These are phyloP conservation scores for Epichloe uncinata DNA, from an alignment of 2,329 filamentous ascomycete genomes.

Conservation along the genomic window DNA sequence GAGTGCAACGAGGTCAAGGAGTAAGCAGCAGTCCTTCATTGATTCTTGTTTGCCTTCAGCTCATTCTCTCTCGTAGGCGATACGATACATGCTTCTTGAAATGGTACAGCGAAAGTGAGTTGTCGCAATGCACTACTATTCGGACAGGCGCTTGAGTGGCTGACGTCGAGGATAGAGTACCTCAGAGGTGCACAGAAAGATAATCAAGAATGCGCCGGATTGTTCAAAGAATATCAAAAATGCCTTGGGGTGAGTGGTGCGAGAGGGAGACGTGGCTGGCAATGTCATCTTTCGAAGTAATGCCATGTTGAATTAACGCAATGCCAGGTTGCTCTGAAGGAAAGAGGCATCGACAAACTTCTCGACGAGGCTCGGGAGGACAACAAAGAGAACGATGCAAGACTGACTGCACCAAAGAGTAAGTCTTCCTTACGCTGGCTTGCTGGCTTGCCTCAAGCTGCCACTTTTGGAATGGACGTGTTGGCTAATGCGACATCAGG, in stretches of 20 bases:
- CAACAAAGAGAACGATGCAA: constrained; percentile 72
- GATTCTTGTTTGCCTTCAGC: not conserved
- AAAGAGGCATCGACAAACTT: constrained; percentile 84
- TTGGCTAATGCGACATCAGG: not conserved
- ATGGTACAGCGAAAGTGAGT: constrained; percentile 97
- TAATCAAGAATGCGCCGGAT: constrained; percentile 68
- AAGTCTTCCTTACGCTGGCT: constrained; percentile 7
- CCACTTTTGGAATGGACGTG: not conserved
- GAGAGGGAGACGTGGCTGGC: not conserved
- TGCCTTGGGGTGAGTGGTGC: constrained; percentile 57
- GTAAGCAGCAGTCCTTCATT: constrained; percentile 36
- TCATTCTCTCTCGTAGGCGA: constrained; percentile 32
- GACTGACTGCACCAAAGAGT: constrained; percentile 30
- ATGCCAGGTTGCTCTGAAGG: constrained; percentile 65
- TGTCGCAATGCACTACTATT: not conserved
- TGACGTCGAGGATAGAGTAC: constrained; percentile 50
- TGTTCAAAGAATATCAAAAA: constrained; percentile 81
- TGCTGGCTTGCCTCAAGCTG: not conserved
- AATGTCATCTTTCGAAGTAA: not conserved
- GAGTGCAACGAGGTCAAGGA: constrained; percentile 96
- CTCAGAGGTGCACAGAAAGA: constrained; percentile 70
- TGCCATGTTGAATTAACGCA: not conserved
- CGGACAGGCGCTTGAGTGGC: not conserved
- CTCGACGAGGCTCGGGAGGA: constrained; percentile 82
- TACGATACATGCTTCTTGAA: constrained; percentile 98